These are phyloP conservation scores for Cyberlindnera suaveolens DNA, from an alignment of 805 yeast species.

Conservation along the genomic window DNA sequence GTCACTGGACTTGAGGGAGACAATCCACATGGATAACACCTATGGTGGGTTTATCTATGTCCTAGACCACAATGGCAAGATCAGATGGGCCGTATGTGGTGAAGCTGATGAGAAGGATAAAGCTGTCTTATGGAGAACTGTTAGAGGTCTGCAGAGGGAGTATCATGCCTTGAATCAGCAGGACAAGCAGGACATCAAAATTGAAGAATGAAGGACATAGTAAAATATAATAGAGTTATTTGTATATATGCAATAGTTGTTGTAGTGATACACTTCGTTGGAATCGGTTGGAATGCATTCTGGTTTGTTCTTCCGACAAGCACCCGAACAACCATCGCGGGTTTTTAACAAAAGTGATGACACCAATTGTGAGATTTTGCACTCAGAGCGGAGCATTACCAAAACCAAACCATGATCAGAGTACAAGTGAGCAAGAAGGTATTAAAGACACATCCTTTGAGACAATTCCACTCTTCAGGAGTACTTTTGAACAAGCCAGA, in stretches of 20 bases:
- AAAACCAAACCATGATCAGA: not conserved
- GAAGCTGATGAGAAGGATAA: constrained; percentile 64
- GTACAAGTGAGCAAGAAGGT: not conserved
- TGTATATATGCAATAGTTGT: too few species aligned
- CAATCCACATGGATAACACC: constrained; percentile 61
- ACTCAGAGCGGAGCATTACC: too few species aligned
- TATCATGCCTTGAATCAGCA: constrained; percentile 11
- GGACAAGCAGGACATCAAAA: not conserved
- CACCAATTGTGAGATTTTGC: too few species aligned
- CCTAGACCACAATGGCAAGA: constrained; percentile 64
- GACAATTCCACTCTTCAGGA: not conserved
- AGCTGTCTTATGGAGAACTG: constrained; percentile 57
- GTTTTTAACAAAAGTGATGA: too few species aligned
- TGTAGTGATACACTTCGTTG: too few species aligned
- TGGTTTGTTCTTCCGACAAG: too few species aligned
- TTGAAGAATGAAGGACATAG: not conserved
- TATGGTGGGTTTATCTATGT: constrained; percentile 81
- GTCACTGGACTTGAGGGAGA: constrained; percentile 48
- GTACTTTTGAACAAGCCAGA: not conserved
- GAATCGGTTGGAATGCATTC: not conserved
- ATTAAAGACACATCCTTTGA: not conserved
- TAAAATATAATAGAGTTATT: too few species aligned
- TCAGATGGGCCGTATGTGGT: constrained; percentile 93
- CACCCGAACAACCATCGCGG: too few species aligned
- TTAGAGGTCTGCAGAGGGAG: constrained; percentile 53